phyloP scores from a whole-genome alignment of 23 red algal genomes.

The Gracilaria domingensis region DNA sequence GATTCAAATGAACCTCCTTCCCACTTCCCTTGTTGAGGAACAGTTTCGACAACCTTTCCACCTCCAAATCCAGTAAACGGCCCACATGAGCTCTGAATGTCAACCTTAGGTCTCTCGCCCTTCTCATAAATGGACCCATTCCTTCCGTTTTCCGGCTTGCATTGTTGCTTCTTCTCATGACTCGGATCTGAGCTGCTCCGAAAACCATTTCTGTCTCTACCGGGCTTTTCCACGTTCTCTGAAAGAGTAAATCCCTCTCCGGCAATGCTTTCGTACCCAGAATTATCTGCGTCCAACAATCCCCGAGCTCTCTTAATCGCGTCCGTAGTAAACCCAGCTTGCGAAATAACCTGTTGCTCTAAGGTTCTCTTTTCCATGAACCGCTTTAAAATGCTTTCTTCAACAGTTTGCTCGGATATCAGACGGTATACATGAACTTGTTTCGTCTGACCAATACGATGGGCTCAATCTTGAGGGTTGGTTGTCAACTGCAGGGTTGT shows the following conservation, averaged over 20 bases:
- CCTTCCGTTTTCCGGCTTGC: background rate
- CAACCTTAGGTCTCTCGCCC: background rate
- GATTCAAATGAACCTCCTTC: background rate
- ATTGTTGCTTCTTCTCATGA: background rate
- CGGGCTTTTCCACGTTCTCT: background rate
- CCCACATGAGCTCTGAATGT: slow-evolving; percentile 3
- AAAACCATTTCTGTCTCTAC: background rate
- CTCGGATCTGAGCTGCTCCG: background rate
- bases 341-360: slow-evolving; percentile 80
- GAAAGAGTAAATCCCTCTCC: background rate
- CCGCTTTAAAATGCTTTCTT: slow-evolving; percentile 92
- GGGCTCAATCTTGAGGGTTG: slow-evolving; percentile 97
- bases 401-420: slow-evolving; percentile 87
- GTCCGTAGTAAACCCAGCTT: slow-evolving; percentile 73
- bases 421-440: slow-evolving; percentile 90
- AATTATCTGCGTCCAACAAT: background rate
- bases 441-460: slow-evolving; percentile 97
- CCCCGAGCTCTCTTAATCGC: slow-evolving; percentile 18
- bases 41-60: background rate
- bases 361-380: slow-evolving; percentile 83
- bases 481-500: slow-evolving; percentile 96
- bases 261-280: background rate
- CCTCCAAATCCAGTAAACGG: slow-evolving; percentile 22
- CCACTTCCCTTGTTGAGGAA: background rate
- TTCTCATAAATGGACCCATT: background rate